Evolutionary conservation across 2,329 filamentous ascomycete species (phyloP), one percentile per base, ranked within the genome.

Genomic region (Claviceps purpurea): DNA sequence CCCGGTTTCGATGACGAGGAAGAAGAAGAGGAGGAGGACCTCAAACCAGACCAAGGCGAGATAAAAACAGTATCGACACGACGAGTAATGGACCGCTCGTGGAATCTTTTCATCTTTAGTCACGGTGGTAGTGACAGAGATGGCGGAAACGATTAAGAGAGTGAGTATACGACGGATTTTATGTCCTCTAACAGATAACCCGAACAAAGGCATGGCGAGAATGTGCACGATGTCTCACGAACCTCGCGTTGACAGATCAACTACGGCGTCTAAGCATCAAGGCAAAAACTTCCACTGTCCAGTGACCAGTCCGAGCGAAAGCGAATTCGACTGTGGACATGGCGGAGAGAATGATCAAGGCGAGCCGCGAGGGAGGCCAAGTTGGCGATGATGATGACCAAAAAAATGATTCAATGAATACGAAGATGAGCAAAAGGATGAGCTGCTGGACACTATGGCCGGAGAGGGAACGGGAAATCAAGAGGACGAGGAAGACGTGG

Each of bases 401-500:
- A 0, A 0, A 58, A 59, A 4, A 60, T 22, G 22, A 22, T 22
- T 22, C 4, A 22, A 22, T 11, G 10, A 34, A 11, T 11, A 34
- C 10, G 1, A 34, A 11, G 30, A 34, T 34, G 1, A 59, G 43
- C 38, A 1, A 58, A 54, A 24, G 56, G 56, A 61, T 18, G 64
- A 57, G 1, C 58, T 66, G 26, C 55, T 68, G 8, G 58, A 62
- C 43, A 56, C 10, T 34, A 11, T 11, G 30, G 10, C 30, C 10
- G 30, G 10, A 4, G 30, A 11, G 30, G 30, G 30, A 34, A 34
- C 30, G 30, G 30, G 11, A 34, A 10, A 34, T 34, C 10, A 11
- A 34, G 10, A 11, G 30, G 11, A 10, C 10, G 10, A 34, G 30
- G 30, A 34, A 34, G 30, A 34, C 30, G 8, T 34, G 30, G 10